phyloP scores from a whole-genome alignment of 352 stramenopile genomes.

The Elongisporangium prolatum region DNA sequence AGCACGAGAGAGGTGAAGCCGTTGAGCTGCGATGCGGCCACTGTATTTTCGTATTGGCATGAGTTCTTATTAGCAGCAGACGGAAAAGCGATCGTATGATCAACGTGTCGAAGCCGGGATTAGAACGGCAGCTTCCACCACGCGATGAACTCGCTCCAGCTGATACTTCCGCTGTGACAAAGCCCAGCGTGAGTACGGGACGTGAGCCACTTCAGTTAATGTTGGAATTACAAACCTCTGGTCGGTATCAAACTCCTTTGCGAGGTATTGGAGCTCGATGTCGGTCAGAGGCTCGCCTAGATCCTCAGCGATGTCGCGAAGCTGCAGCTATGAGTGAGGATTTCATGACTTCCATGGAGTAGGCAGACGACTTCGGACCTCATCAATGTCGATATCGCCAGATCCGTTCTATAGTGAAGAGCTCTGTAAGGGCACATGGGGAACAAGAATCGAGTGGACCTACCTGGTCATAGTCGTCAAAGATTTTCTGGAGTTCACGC shows the following conservation, averaged over 20 bases:
- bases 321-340: slow-evolving; percentile 12
- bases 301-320: slow-evolving; percentile 71
- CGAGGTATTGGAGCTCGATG: slow-evolving; percentile 62
- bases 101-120: slow-evolving; percentile 9
- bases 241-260: slow-evolving; percentile 68
- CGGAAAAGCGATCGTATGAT: not conserved
- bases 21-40: slow-evolving; percentile 2
- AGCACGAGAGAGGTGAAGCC: slow-evolving; percentile 1
- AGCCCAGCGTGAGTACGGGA: too few species aligned
- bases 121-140: slow-evolving; percentile 77
- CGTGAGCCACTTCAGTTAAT: too few species aligned
- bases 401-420: slow-evolving; percentile 56
- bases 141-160: slow-evolving; percentile 71
- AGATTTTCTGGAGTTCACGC: slow-evolving; percentile 67
- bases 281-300: slow-evolving; percentile 71
- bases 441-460: not conserved
- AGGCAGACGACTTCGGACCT: slow-evolving; percentile 19
- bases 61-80: not conserved
- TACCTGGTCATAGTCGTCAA: slow-evolving; percentile 74
- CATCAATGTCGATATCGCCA: slow-evolving; percentile 64
- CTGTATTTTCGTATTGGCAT: slow-evolving; percentile 4
- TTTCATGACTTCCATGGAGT: not conserved
- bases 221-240: too few species aligned
- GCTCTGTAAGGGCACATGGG: not conserved
- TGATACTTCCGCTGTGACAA: slow-evolving; percentile 55